Percentiles rank a stretch among this genome's conserved stretches.
Conservation (phyloP, 1,284 basidiomycete genomes). For the Ceratobasidium sp. region DNA sequence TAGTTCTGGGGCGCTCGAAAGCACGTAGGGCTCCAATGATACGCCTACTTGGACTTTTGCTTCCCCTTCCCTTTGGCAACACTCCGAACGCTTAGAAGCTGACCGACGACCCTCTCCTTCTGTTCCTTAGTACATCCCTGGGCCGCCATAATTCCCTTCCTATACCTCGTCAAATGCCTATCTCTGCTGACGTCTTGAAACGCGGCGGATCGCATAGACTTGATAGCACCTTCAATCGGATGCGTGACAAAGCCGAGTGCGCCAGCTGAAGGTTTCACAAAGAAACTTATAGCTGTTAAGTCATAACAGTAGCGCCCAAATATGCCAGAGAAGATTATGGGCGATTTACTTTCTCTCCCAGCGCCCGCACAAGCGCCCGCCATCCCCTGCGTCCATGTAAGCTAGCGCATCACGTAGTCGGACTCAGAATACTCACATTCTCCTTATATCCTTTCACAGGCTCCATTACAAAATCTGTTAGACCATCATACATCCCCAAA, state of each 20-base stretch:
- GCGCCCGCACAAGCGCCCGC: conserved; percentile 23
- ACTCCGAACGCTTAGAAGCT: conserved; percentile 56
- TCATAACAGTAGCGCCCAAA: conserved; percentile 24
- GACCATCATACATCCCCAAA: background rate
- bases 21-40: no score
- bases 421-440: background rate
- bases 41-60: conserved; percentile 48
- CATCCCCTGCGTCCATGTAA: conserved; percentile 7
- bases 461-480: background rate
- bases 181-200: conserved; percentile 54
- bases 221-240: conserved; percentile 62
- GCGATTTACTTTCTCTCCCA: conserved; percentile 23
- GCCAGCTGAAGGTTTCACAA: conserved; percentile 52
- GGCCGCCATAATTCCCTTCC: conserved; percentile 60
- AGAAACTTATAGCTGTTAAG: conserved; percentile 13
- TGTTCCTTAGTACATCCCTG: conserved; percentile 57
- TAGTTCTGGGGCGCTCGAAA: no score
- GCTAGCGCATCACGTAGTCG: background rate
- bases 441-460: conserved; percentile 17
- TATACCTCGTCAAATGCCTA: conserved; percentile 58
- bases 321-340: background rate
- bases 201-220: conserved; percentile 56
- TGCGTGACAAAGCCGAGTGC: conserved; percentile 61
- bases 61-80: conserved; percentile 40
- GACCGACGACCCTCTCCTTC: conserved; percentile 57